Percentiles rank a stretch among this genome's conserved stretches.
Conservation (phyloP, 495 filamentous ascomycete genomes). For the Margaritispora aquatica region DNA sequence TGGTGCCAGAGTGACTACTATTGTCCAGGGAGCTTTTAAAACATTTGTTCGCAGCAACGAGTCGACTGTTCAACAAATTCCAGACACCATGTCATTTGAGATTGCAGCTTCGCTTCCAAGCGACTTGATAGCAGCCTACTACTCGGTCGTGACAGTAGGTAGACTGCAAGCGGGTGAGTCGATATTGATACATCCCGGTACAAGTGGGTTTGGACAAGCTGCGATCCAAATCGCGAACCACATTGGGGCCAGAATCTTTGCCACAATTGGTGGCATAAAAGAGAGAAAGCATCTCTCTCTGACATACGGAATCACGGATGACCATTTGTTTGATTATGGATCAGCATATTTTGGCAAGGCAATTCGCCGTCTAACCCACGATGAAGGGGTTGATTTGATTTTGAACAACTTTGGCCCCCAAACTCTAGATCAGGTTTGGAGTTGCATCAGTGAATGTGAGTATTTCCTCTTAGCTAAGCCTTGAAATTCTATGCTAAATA, state of each 20-base stretch:
- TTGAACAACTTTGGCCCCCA: slow-evolving; percentile 30
- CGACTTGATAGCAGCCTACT: slow-evolving; percentile 51
- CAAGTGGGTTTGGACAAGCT: slow-evolving; percentile 54
- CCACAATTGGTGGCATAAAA: slow-evolving; percentile 45
- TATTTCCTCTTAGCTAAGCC: not conserved
- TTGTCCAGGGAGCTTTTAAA: slow-evolving; percentile 31
- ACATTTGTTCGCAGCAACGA: slow-evolving; percentile 13
- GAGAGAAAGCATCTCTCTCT: slow-evolving; percentile 44
- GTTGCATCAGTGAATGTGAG: not conserved
- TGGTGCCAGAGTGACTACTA: slow-evolving; percentile 37
- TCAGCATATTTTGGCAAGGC: slow-evolving; percentile 33
- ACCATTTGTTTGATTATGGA: slow-evolving; percentile 44
- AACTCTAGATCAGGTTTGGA: not conserved
- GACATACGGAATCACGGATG: slow-evolving; percentile 39
- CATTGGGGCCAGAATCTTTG: slow-evolving; percentile 42
- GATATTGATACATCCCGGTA: slow-evolving; percentile 53
- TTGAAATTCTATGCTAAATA: not conserved
- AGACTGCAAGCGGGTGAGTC: slow-evolving; percentile 42
- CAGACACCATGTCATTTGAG: slow-evolving; percentile 6
- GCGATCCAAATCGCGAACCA: slow-evolving; percentile 49
- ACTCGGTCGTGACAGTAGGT: slow-evolving; percentile 39
- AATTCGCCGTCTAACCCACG: slow-evolving; percentile 34
- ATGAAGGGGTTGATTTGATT: slow-evolving; percentile 48
- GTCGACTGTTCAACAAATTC: not conserved
- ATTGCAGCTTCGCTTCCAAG: not conserved